phyloP scores from a whole-genome alignment of 768 basidiomycete species.

The Collybia nuda region DNA sequence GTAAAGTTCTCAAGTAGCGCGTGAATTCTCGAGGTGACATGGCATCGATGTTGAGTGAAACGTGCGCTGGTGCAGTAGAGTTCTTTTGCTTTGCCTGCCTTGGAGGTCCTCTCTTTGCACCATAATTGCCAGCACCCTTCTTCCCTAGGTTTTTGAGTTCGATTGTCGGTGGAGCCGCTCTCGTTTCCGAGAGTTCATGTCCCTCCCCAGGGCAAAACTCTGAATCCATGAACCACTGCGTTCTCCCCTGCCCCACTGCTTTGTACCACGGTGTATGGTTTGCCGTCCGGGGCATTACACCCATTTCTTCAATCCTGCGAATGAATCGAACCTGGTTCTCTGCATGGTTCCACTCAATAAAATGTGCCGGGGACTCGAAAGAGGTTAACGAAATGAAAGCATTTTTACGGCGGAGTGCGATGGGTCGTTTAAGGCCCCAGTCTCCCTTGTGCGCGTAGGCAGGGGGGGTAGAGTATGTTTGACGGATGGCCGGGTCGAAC shows the following conservation, averaged over 20 bases:
- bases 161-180: conserved; percentile 6
- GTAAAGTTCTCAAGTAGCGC: conserved; percentile 58
- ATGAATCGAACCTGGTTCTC: conserved; percentile 69
- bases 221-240: conserved; percentile 42
- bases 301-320: conserved; percentile 64
- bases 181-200: background rate
- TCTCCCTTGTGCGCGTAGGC: conserved; percentile 75
- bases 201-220: conserved; percentile 38
- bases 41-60: conserved; percentile 52
- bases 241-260: conserved; percentile 33
- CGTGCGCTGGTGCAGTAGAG: conserved; percentile 7
- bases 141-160: conserved; percentile 18
- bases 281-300: conserved; percentile 31
- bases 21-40: conserved; percentile 63
- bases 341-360: conserved; percentile 74
- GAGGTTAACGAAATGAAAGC: conserved; percentile 65
- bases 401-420: conserved; percentile 62
- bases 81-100: background rate
- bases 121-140: conserved; percentile 25
- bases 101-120: conserved; percentile 11
- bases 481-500: conserved; percentile 73
- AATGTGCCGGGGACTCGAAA: conserved; percentile 72
- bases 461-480: conserved; percentile 71
- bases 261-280: conserved; percentile 34
- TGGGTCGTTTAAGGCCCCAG: conserved; percentile 85